Conservation (phyloP, 2,329 filamentous ascomycete species). For the Chlorencoelia australis region DNA sequence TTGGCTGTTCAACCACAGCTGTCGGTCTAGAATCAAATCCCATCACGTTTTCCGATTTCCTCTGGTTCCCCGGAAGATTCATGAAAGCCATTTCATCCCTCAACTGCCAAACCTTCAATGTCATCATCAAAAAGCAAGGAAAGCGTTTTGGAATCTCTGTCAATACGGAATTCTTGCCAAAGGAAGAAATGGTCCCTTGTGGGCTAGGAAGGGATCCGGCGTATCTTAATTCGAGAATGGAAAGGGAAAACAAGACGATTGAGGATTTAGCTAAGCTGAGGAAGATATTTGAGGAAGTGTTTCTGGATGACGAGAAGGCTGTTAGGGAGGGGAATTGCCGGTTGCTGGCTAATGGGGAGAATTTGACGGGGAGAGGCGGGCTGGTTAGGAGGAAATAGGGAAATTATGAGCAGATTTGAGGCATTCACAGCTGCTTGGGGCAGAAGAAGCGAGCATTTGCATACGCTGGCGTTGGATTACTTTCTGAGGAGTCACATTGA, state of each 20-base stretch:
- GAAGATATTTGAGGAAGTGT: slow-evolving; percentile 15
- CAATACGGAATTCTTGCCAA: background rate
- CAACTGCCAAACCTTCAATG: slow-evolving; percentile 14
- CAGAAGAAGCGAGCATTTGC: no score
- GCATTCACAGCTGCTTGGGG: no score
- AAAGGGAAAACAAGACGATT: background rate
- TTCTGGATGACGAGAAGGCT: slow-evolving; percentile 12
- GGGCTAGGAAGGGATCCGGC: slow-evolving; percentile 6
- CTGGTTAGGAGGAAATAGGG: no score
- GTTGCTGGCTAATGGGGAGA: no score
- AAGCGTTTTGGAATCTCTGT: slow-evolving; percentile 1
- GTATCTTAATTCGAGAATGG: background rate
- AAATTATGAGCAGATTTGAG: no score
- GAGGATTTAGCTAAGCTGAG: slow-evolving; percentile 16
- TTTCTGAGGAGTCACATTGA: no score
- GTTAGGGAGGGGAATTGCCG: slow-evolving; percentile 11
- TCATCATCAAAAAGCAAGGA: slow-evolving; percentile 17
- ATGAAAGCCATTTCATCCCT: slow-evolving; percentile 16
- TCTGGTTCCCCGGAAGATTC: slow-evolving; percentile 11
- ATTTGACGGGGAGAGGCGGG: no score
- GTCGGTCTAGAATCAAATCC: slow-evolving; percentile 10
- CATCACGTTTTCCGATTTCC: slow-evolving; percentile 19
- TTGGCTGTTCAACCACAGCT: slow-evolving; percentile 9
- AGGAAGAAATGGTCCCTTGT: background rate
- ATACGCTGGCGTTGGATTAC: no score